Evolutionary conservation across 768 basidiomycete genomes (phyloP).

Genomic region (Lanmaoa pseudosensibilis): DNA sequence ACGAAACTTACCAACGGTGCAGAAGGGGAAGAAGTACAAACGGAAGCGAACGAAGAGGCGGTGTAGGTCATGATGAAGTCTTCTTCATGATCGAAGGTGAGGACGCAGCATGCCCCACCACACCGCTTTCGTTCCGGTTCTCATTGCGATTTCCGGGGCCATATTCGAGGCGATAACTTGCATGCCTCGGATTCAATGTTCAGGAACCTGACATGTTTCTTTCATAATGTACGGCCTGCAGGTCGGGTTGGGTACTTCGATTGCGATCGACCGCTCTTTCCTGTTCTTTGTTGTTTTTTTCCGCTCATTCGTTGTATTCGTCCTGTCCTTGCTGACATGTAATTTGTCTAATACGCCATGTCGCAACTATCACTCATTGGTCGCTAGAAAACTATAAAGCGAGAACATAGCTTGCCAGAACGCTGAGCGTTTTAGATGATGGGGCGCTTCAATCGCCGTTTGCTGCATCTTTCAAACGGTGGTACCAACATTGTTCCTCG

Average conservation of each 20-base stretch:
- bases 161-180: neutral
- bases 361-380: neutral
- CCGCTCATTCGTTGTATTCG: neutral
- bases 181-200: neutral
- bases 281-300: neutral
- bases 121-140: neutral
- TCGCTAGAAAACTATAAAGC: neutral
- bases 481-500: neutral
- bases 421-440: neutral
- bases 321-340: slow-evolving; percentile 1
- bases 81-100: slow-evolving; percentile 13
- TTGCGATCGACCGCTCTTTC: neutral
- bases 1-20: slow-evolving; percentile 7
- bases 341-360: neutral
- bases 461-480: neutral
- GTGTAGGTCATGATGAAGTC: slow-evolving; percentile 10
- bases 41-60: slow-evolving; percentile 22
- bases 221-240: slow-evolving; percentile 2
- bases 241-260: slow-evolving; percentile 1
- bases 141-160: neutral
- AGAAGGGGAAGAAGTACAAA: slow-evolving; percentile 7
- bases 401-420: neutral
- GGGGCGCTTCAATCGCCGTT: neutral
- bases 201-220: neutral
- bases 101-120: slow-evolving; percentile 19